Conservation (phyloP, 257 asterid species). For the Nicotiana benthamiana region DNA sequence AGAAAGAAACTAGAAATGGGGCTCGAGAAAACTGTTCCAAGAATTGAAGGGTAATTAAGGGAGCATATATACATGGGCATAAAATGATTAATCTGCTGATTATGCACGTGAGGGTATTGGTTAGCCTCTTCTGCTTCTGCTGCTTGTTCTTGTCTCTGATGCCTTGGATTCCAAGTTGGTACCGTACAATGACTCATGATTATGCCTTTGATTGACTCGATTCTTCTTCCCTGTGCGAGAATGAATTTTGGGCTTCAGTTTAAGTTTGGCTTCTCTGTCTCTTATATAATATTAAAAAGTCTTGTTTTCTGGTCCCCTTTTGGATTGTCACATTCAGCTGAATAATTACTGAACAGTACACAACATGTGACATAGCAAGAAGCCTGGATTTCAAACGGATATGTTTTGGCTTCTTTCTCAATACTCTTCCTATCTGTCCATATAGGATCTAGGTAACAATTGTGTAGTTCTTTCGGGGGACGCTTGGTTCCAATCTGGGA, state of each 20-base stretch:
- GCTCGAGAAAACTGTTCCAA: background rate
- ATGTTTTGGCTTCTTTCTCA: constrained; percentile 8
- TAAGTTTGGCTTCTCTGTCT: constrained; percentile 4
- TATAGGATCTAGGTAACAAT: background rate
- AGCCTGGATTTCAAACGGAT: constrained; percentile 20
- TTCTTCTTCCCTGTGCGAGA: constrained; percentile 9
- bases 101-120: constrained; percentile 39
- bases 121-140: constrained; percentile 29
- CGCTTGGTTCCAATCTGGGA: no score
- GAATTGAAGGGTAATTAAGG: background rate
- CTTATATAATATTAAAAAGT: background rate
- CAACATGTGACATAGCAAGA: constrained; percentile 41
- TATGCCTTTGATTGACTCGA: background rate
- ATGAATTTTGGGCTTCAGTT: constrained; percentile 9
- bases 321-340: constrained; percentile 26
- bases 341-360: constrained; percentile 20
- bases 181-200: constrained; percentile 34
- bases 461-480: background rate
- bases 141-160: constrained; percentile 31
- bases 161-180: constrained; percentile 45
- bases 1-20: background rate
- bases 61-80: constrained; percentile 32
- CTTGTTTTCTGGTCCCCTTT: constrained; percentile 25
- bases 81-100: constrained; percentile 21
- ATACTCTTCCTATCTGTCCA: background rate